Evolutionary conservation across 345 rosid species (phyloP).

Genomic region (Dipteronia sinensis): DNA sequence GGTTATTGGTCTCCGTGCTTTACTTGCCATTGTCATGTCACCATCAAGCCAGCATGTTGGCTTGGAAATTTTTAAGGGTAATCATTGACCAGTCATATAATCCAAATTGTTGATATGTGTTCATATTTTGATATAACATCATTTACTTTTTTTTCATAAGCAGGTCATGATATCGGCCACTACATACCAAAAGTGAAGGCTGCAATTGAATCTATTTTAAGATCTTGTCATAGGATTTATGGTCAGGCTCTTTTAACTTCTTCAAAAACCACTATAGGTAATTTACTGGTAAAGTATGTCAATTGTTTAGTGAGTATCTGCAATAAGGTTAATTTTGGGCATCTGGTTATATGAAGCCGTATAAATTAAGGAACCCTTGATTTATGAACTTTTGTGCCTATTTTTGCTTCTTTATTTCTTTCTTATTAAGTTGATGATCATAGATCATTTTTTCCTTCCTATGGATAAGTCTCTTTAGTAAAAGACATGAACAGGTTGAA

Average conservation of each 20-base stretch:
- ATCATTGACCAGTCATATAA: conserved; percentile 20
- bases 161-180: conserved; percentile 87
- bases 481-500: not conserved
- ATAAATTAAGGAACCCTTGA: not conserved
- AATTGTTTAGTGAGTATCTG: conserved; percentile 11
- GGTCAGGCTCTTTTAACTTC: conserved; percentile 93
- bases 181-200: conserved; percentile 98
- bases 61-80: conserved; percentile 91
- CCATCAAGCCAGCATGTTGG: conserved; percentile 87
- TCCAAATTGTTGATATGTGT: conserved; percentile 19
- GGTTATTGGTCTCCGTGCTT: conserved; percentile 95
- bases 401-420: conserved; percentile 3
- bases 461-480: not conserved
- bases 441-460: not conserved
- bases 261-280: conserved; percentile 86
- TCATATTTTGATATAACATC: conserved; percentile 12
- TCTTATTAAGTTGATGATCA: not conserved
- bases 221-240: conserved; percentile 83
- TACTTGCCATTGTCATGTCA: conserved; percentile 91
- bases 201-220: conserved; percentile 91
- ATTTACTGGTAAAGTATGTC: conserved; percentile 16
- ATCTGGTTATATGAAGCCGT: conserved; percentile 12
- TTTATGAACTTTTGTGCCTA: not conserved
- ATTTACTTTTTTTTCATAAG: conserved; percentile 33
- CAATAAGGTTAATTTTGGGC: conserved; percentile 15